Percentiles rank a stretch among this genome's conserved stretches.
phyloP scores from a whole-genome alignment of 371 early-diverging fungal genomes.

The Mortierella sp. region DNA sequence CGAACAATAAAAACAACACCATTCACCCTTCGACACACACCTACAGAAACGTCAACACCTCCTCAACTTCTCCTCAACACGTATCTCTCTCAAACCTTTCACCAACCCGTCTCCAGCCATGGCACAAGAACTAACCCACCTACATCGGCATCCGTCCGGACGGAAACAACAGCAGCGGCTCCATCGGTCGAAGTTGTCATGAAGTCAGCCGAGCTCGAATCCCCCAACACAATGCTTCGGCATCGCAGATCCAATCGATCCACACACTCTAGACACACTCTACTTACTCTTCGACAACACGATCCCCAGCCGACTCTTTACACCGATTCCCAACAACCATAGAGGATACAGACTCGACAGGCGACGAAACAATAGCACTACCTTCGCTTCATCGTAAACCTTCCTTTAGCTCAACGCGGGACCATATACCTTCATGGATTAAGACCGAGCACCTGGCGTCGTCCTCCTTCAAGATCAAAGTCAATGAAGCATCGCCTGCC shows the following conservation, averaged over 20 bases:
- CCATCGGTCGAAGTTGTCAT: slow-evolving; percentile 27
- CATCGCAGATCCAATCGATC: slow-evolving; percentile 28
- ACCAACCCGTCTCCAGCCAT: background rate
- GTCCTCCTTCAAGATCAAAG: slow-evolving; percentile 16
- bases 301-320: background rate
- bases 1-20: background rate
- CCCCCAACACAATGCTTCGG: slow-evolving; percentile 26
- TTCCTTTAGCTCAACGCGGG: slow-evolving; percentile 36
- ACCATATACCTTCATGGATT: slow-evolving; percentile 35
- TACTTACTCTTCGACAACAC: background rate
- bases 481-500: slow-evolving; percentile 33
- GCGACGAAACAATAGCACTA: background rate
- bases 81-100: background rate
- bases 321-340: background rate
- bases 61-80: background rate
- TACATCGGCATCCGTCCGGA: background rate
- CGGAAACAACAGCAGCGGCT: background rate
- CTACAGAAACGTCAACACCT: background rate
- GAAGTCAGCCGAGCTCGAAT: slow-evolving; percentile 33
- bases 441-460: slow-evolving; percentile 29
- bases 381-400: slow-evolving; percentile 24
- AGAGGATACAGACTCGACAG: background rate
- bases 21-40: background rate
- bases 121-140: background rate
- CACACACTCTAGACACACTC: background rate